Conservation (phyloP, 495 filamentous ascomycete species). For the Penicillium antarcticum region DNA sequence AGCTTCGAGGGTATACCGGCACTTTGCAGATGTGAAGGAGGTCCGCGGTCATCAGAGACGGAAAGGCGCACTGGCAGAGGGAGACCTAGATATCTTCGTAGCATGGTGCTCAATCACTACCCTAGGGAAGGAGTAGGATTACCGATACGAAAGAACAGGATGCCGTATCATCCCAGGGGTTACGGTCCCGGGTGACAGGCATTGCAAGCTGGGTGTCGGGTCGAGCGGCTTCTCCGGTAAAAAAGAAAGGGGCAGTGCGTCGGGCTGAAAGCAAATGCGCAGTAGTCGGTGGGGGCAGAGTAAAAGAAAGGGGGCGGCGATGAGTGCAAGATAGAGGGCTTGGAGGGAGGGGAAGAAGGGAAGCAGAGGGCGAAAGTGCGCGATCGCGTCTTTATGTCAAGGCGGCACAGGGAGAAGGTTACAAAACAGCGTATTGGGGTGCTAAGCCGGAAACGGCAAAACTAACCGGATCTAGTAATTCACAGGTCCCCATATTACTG, state of each 20-base stretch:
- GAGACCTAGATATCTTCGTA: conserved; percentile 9
- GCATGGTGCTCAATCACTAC: conserved; percentile 4
- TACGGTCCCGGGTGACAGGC: not conserved
- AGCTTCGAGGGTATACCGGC: not conserved
- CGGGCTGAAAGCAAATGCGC: not conserved
- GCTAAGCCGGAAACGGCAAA: not conserved
- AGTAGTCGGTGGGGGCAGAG: not conserved
- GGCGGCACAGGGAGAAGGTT: not conserved
- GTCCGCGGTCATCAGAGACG: conserved; percentile 7
- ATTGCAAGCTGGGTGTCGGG: not conserved
- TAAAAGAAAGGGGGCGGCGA: conserved; percentile 1
- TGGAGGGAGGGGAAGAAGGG: not conserved
- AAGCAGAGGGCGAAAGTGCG: not conserved
- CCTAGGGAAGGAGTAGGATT: conserved; percentile 8
- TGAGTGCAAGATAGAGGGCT: conserved; percentile 4
- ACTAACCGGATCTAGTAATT: too few relatives aligned
- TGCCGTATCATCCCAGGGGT: not conserved
- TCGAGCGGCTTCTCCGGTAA: conserved; percentile 1
- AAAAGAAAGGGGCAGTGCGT: conserved; percentile 2
- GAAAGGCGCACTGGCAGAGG: conserved; percentile 5
- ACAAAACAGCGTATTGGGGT: not conserved
- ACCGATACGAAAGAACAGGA: conserved; percentile 8
- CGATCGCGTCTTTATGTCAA: not conserved
- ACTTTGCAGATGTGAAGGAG: conserved; percentile 6
- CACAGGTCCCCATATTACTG: too few relatives aligned